phyloP scores from a whole-genome alignment of 352 stramenopile species.

The Globisporangium spiculum region DNA sequence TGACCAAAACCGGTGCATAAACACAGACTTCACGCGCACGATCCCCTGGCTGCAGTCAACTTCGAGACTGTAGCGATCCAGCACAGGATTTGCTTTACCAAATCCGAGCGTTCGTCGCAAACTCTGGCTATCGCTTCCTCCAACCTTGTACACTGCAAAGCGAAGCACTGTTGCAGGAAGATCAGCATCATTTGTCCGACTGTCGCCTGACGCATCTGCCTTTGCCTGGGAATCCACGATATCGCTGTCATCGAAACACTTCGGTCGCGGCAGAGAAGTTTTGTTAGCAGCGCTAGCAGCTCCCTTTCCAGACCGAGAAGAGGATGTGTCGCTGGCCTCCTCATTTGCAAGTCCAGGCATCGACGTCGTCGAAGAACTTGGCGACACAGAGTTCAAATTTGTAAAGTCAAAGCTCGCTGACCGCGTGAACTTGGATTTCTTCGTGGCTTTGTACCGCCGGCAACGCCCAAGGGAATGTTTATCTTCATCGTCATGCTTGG shows the following conservation, averaged over 20 bases:
- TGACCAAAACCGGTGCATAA: conserved; percentile 79
- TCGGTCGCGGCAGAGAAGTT: conserved; percentile 23
- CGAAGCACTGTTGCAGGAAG: conserved; percentile 63
- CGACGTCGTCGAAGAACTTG: conserved; percentile 18
- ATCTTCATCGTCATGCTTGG: not conserved
- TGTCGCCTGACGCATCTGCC: conserved; percentile 26
- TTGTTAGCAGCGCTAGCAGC: not conserved
- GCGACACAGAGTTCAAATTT: conserved; percentile 29
- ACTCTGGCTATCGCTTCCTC: conserved; percentile 51
- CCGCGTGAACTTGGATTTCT: conserved; percentile 58
- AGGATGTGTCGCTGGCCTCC: conserved; percentile 7
- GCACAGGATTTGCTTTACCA: conserved; percentile 59
- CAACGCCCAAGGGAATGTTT: conserved; percentile 1
- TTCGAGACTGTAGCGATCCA: conserved; percentile 79
- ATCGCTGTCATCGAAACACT: conserved; percentile 81
- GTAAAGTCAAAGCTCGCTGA: conserved; percentile 78
- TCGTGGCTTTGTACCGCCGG: conserved; percentile 15
- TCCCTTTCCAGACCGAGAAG: not conserved
- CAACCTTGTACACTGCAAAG: conserved; percentile 75
- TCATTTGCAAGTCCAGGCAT: not conserved
- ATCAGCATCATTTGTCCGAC: conserved; percentile 32
- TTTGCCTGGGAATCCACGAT: conserved; percentile 57
- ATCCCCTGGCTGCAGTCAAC: conserved; percentile 70
- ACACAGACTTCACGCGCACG: conserved; percentile 76
- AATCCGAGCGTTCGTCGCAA: conserved; percentile 64